Conservation (phyloP, 2,329 filamentous ascomycete species). For the Conoideocrella luteorostrata region DNA sequence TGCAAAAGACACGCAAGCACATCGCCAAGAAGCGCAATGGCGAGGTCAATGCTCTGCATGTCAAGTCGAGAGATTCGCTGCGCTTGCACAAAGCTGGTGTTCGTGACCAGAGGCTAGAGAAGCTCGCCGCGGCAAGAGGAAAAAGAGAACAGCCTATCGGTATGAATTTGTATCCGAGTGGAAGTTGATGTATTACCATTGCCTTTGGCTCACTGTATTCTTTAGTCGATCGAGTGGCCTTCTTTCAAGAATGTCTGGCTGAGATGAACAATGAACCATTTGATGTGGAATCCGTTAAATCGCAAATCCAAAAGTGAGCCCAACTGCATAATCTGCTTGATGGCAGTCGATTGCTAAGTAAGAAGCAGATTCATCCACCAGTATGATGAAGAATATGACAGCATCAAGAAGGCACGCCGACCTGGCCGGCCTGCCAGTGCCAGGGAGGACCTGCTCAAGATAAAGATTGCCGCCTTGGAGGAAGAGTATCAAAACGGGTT, state of each 20-base stretch:
- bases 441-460: slow-evolving; percentile 69
- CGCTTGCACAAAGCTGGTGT: slow-evolving; percentile 71
- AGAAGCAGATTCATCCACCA: slow-evolving; percentile 54
- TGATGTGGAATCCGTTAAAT: slow-evolving; percentile 50
- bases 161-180: slow-evolving; percentile 31
- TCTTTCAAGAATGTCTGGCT: slow-evolving; percentile 62
- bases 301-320: slow-evolving; percentile 54
- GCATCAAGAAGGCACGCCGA: slow-evolving; percentile 62
- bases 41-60: slow-evolving; percentile 69
- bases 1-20: slow-evolving; percentile 81
- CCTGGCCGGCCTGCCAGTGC: slow-evolving; percentile 72
- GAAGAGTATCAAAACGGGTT: slow-evolving; percentile 82
- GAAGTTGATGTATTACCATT: not conserved
- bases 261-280: slow-evolving; percentile 43
- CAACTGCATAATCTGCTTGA: not conserved
- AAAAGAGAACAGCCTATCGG: slow-evolving; percentile 70
- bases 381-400: slow-evolving; percentile 63
- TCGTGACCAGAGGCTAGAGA: slow-evolving; percentile 76
- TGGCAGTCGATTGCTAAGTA: slow-evolving; percentile 20
- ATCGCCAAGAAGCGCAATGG: slow-evolving; percentile 81
- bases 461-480: slow-evolving; percentile 63
- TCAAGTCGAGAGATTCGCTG: slow-evolving; percentile 81
- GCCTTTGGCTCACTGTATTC: slow-evolving; percentile 11
- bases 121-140: slow-evolving; percentile 60
- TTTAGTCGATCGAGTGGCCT: slow-evolving; percentile 38